phyloP scores from a whole-genome alignment of 768 basidiomycete genomes.

The Mycena leptocephala region DNA sequence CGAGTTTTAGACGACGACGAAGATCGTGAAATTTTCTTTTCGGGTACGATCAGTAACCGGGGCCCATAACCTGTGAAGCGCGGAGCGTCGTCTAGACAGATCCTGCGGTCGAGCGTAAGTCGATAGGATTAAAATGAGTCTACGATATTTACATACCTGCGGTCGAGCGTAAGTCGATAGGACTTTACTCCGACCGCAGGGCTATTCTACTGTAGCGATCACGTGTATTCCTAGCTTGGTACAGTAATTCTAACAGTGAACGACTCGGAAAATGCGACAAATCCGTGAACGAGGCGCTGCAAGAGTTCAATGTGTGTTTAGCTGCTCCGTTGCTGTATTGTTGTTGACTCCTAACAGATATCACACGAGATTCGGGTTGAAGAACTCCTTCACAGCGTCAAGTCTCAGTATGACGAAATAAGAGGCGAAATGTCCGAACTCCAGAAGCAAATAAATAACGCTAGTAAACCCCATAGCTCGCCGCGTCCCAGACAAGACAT shows the following conservation, averaged over 20 bases:
- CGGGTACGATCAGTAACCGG: background rate
- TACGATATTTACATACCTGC: no score
- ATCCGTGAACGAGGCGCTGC: background rate
- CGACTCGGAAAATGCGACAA: background rate
- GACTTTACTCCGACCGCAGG: background rate
- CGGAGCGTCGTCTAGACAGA: background rate
- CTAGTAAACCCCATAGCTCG: background rate
- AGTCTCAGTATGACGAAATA: no score
- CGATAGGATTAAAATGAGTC: no score
- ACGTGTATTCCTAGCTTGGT: background rate
- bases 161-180: no score
- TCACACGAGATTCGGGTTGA: background rate
- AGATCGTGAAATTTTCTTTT: background rate
- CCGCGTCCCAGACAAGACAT: background rate
- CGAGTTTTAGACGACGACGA: background rate
- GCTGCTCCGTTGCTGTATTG: background rate
- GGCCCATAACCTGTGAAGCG: background rate
- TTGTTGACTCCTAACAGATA: background rate
- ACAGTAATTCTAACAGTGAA: background rate
- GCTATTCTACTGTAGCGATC: background rate
- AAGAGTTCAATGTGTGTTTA: background rate
- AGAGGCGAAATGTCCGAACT: no score
- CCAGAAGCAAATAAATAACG: no score
- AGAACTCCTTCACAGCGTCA: background rate
- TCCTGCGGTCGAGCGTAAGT: no score